Percentiles rank a stretch among this genome's conserved stretches.
These are phyloP conservation scores for Candida coquimbonensis DNA, from an alignment of 805 yeast species.

Conservation along the genomic window DNA sequence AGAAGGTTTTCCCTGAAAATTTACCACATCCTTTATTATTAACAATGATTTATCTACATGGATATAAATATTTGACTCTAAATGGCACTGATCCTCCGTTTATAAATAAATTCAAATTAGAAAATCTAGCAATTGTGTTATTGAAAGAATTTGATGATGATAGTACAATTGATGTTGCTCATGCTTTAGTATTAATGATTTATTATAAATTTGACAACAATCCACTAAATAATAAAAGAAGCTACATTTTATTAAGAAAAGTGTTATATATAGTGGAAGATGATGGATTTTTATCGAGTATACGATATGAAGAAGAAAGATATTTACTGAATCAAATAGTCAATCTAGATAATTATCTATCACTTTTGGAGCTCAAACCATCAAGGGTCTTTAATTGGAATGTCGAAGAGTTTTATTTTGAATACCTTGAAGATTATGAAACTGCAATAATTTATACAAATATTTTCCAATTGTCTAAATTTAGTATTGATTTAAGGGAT, in stretches of 20 bases:
- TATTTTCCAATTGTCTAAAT: background rate
- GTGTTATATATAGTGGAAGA: slow-evolving; percentile 19
- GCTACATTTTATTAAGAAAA: slow-evolving; percentile 20
- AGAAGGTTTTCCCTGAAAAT: background rate
- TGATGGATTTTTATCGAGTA: background rate
- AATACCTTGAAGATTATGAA: slow-evolving; percentile 18
- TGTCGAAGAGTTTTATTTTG: slow-evolving; percentile 13
- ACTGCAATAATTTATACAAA: slow-evolving; percentile 10
- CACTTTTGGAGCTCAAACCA: slow-evolving; percentile 23
- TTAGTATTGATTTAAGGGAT: background rate
- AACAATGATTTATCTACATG: slow-evolving; percentile 22
- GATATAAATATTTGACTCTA: slow-evolving; percentile 14
- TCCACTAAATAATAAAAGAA: slow-evolving; percentile 6
- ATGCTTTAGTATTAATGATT: slow-evolving; percentile 31
- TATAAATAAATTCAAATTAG: slow-evolving; percentile 19
- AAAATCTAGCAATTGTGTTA: slow-evolving; percentile 20
- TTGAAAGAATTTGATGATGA: background rate
- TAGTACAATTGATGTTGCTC: slow-evolving; percentile 18
- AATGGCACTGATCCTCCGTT: slow-evolving; percentile 17
- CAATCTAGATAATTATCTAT: slow-evolving; percentile 11
- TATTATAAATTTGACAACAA: slow-evolving; percentile 16
- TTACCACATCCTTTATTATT: slow-evolving; percentile 21
- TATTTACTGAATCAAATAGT: background rate
- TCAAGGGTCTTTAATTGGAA: slow-evolving; percentile 22
- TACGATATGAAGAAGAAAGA: background rate